These are phyloP conservation scores for Biscutella laevigata DNA, from an alignment of 441 rosid genomes.

Conservation along the genomic window DNA sequence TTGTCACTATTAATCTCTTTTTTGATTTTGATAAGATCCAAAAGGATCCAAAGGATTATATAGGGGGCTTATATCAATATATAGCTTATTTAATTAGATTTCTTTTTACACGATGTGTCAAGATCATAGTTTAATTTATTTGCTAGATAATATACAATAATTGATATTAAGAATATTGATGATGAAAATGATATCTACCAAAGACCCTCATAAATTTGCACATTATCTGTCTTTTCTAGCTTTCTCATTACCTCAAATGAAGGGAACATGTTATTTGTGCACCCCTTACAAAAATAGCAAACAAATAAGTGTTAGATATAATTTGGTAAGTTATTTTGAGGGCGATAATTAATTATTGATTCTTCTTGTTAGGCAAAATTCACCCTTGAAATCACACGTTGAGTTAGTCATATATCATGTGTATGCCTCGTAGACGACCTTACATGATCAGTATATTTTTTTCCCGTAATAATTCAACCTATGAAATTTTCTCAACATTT, in stretches of 20 bases:
- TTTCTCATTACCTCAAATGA: slow-evolving; percentile 16
- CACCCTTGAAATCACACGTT: too few species aligned
- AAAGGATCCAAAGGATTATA: slow-evolving; percentile 1
- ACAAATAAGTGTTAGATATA: not conserved
- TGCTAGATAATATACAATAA: not conserved
- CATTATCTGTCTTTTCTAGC: not conserved
- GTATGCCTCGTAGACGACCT: too few species aligned
- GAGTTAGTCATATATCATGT: too few species aligned
- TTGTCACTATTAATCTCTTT: slow-evolving; percentile 9
- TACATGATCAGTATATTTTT: too few species aligned
- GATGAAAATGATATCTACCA: slow-evolving; percentile 18
- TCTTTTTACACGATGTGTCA: not conserved
- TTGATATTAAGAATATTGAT: not conserved
- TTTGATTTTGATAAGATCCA: slow-evolving; percentile 13
- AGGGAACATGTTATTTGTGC: too few species aligned
- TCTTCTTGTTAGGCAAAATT: too few species aligned
- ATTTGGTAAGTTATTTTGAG: slow-evolving; percentile 4
- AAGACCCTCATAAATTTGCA: slow-evolving; percentile 11
- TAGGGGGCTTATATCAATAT: not conserved
- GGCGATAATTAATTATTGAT: not conserved
- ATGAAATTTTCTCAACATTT: too few species aligned
- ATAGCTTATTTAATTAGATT: not conserved
- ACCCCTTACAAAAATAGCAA: not conserved
- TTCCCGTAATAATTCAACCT: too few species aligned
- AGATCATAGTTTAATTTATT: too few species aligned